Evolutionary conservation across 495 filamentous ascomycete genomes (phyloP), one percentile per base, ranked within the genome.

Genomic region (Talaromyces thailandensis): DNA sequence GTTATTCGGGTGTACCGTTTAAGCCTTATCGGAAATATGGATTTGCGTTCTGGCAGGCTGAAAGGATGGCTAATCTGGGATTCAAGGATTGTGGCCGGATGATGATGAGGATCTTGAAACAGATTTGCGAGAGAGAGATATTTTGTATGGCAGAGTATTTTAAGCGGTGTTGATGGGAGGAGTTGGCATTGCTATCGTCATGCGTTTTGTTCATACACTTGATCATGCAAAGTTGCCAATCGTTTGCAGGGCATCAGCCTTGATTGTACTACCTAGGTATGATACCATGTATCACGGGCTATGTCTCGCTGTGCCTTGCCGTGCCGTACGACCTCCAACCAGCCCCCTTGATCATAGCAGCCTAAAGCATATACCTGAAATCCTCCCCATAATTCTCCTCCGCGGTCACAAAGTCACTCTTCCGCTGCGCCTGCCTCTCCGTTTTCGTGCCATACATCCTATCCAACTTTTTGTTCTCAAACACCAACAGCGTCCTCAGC

Each of bases 381-480:
- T 63, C 70, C 9, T 78, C 70, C 4, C 81, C 79, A 64, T 82
- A 83, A 63, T 83, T 83, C 43, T 83, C 81, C 64, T 80, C 79
- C 7, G 67, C 70, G 8, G 63, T 63, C 18, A 62, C 62, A 16
- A 62, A 64, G 43, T 64, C 76, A 4, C 70, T 66, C 16, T 64
- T 61, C 55, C 58, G 25, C n/a, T 67, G 40, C 5, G 51, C 67
- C 2, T 59, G 56, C 64, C 69, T 61, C 48, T 73, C 69, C 4
- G 68, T 64, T 56, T 64, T 64, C 4, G 70, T 67, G 0, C 79
- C 78, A 64, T 82, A 78, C 62, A 78, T 71, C 65, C 75, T 68
- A 55, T 88, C 86, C 23, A 85, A 77, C 55, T 76, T 76, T 61
- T 64, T 72, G 63, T 92, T 92, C 76, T 86, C 84, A 79, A 82